phyloP scores from a whole-genome alignment of 768 basidiomycete genomes.

The Leccinum barrowsii region DNA sequence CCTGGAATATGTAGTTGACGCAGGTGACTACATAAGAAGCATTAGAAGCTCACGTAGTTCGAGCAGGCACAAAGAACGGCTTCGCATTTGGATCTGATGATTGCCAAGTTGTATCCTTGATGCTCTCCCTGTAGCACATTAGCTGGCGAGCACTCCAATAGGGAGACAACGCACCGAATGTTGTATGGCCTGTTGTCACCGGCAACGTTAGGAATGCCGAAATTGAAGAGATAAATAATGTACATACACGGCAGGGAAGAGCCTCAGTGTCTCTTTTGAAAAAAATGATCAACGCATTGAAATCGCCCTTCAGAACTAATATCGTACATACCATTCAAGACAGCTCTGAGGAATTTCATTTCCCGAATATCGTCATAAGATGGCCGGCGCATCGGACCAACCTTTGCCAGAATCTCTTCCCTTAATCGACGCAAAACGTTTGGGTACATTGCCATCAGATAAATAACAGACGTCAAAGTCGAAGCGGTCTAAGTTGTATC shows the following conservation, averaged over 20 bases:
- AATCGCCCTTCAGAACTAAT: too few species aligned
- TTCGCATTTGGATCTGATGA: conserved; percentile 19
- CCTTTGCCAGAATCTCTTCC: conserved; percentile 38
- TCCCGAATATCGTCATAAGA: conserved; percentile 40
- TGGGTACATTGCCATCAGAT: conserved; percentile 46
- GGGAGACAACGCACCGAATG: conserved; percentile 18
- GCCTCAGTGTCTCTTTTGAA: conserved; percentile 30
- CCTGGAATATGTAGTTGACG: conserved; percentile 10
- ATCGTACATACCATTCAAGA: conserved; percentile 38
- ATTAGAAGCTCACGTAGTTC: conserved; percentile 16
- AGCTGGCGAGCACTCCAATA: background rate
- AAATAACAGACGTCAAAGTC: conserved; percentile 42
- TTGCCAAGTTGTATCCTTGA: conserved; percentile 25
- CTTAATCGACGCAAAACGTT: conserved; percentile 38
- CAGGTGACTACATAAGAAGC: background rate
- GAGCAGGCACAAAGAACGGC: conserved; percentile 30
- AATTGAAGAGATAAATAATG: background rate
- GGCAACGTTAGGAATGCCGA: background rate
- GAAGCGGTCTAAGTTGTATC: conserved; percentile 37
- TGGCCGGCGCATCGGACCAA: conserved; percentile 36
- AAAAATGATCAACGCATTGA: background rate
- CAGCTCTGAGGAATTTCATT: conserved; percentile 43
- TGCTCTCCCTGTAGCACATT: conserved; percentile 13
- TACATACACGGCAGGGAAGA: conserved; percentile 32
- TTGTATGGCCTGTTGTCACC: conserved; percentile 30